Conservation (phyloP, 2,329 filamentous ascomycete genomes). For the Aspergillus fumigatus region DNA sequence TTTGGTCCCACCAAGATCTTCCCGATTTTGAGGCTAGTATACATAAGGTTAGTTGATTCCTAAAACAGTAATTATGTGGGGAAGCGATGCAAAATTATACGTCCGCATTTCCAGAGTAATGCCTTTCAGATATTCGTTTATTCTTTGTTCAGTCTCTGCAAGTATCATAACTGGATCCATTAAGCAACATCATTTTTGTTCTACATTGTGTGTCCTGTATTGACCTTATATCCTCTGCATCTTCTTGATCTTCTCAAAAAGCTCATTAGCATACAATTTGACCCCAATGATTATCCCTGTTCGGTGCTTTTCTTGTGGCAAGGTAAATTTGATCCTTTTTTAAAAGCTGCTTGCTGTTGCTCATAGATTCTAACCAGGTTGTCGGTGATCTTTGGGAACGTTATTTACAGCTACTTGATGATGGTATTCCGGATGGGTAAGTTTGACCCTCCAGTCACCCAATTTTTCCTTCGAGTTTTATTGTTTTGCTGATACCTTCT, state of each 20-base stretch:
- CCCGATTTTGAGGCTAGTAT: neutral
- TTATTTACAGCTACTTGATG: conserved; percentile 83
- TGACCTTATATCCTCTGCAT: neutral
- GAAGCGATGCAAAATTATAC: neutral
- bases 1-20: neutral
- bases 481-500: conserved; percentile 9
- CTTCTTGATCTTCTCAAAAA: neutral
- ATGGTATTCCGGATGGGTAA: conserved; percentile 70
- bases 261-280: neutral
- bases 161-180: neutral
- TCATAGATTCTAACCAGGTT: conserved; percentile 56
- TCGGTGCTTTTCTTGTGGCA: conserved; percentile 97
- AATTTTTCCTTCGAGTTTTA: neutral
- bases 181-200: neutral
- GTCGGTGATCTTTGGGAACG: conserved; percentile 96
- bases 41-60: neutral
- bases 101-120: neutral
- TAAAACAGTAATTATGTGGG: neutral
- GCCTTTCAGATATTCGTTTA: neutral
- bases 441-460: conserved; percentile 23
- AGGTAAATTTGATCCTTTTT: conserved; percentile 57
- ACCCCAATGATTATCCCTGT: conserved; percentile 89
- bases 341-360: neutral
- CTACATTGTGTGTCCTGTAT: neutral
- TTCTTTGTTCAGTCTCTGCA: neutral